Conservation (phyloP, 2,329 filamentous ascomycete genomes). For the Stachybotrys elegans region DNA sequence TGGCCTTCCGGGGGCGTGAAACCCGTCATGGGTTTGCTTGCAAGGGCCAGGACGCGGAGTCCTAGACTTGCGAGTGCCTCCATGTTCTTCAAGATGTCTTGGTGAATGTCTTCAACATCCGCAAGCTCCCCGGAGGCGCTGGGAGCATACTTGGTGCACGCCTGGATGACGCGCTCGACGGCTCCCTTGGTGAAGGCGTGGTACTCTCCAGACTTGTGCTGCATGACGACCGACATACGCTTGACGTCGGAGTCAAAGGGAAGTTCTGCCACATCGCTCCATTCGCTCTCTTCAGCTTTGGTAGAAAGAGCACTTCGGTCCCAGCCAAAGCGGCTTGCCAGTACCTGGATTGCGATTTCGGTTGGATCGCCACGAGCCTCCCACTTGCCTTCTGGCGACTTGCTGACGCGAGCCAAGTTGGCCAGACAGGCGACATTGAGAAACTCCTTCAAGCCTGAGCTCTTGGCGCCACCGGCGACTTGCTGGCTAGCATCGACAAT, state of each 20-base stretch:
- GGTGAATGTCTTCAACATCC: too few species aligned
- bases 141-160: slow-evolving; percentile 51
- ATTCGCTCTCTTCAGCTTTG: slow-evolving; percentile 43
- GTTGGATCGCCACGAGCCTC: slow-evolving; percentile 58
- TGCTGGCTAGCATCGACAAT: too few species aligned
- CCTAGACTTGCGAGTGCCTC: slow-evolving; percentile 61
- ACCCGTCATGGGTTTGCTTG: slow-evolving; percentile 41
- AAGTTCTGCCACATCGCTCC: slow-evolving; percentile 60
- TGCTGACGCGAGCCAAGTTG: slow-evolving; percentile 59
- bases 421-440: slow-evolving; percentile 60
- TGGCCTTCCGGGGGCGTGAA: slow-evolving; percentile 25
- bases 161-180: slow-evolving; percentile 62
- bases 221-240: slow-evolving; percentile 70
- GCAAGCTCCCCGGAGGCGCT: too few species aligned
- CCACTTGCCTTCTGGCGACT: slow-evolving; percentile 49
- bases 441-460: slow-evolving; percentile 45
- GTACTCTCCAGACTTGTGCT: slow-evolving; percentile 31
- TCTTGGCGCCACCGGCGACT: too few species aligned
- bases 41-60: slow-evolving; percentile 64
- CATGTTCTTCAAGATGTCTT: slow-evolving; percentile 62
- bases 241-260: slow-evolving; percentile 72
- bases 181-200: slow-evolving; percentile 59
- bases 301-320: slow-evolving; percentile 48
- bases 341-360: slow-evolving; percentile 71
- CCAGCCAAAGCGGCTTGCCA: slow-evolving; percentile 63